These are phyloP conservation scores for Thalassiosira oceanica DNA, from an alignment of 352 stramenopile genomes.

Conservation along the genomic window DNA sequence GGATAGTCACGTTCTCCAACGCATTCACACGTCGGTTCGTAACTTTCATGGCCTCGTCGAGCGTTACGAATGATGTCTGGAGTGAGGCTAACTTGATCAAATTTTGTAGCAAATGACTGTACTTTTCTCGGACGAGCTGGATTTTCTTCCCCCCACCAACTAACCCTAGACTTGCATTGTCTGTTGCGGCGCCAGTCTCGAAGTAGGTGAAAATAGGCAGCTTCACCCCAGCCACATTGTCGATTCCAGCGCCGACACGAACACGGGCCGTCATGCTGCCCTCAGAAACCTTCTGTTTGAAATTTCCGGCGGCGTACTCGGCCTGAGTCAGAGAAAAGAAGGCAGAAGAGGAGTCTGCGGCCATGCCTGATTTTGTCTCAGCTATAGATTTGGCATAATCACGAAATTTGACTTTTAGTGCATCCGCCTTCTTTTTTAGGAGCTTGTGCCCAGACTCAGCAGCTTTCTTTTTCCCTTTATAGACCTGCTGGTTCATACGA, in stretches of 20 bases:
- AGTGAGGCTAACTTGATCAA: conserved; percentile 85
- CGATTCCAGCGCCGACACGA: conserved; percentile 94
- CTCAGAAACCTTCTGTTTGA: conserved; percentile 95
- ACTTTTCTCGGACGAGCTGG: conserved; percentile 88
- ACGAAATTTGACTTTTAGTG: conserved; percentile 92
- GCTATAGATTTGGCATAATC: conserved; percentile 88
- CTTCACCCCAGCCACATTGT: conserved; percentile 99
- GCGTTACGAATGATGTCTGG: conserved; percentile 97
- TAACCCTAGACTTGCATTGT: conserved; percentile 96
- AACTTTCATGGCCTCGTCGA: conserved; percentile 95
- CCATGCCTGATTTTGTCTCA: conserved; percentile 85
- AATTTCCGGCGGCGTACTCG: conserved; percentile 97
- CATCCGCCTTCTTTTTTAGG: conserved; percentile 98
- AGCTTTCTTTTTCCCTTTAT: conserved; percentile 86
- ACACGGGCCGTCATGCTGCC: conserved; percentile 93
- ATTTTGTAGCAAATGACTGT: conserved; percentile 80
- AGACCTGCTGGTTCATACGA: conserved; percentile 85
- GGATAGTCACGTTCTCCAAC: conserved; percentile 99
- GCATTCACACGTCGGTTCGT: conserved; percentile 99
- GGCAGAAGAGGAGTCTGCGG: conserved; percentile 86
- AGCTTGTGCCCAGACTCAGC: conserved; percentile 88
- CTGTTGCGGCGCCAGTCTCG: conserved; percentile 85
- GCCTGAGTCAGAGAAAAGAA: conserved; percentile 98
- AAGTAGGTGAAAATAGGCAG: conserved; percentile 97
- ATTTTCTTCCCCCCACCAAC: conserved; percentile 97